phyloP scores from a whole-genome alignment of 768 basidiomycete genomes.

The Sistotremastrum niveocremeum region DNA sequence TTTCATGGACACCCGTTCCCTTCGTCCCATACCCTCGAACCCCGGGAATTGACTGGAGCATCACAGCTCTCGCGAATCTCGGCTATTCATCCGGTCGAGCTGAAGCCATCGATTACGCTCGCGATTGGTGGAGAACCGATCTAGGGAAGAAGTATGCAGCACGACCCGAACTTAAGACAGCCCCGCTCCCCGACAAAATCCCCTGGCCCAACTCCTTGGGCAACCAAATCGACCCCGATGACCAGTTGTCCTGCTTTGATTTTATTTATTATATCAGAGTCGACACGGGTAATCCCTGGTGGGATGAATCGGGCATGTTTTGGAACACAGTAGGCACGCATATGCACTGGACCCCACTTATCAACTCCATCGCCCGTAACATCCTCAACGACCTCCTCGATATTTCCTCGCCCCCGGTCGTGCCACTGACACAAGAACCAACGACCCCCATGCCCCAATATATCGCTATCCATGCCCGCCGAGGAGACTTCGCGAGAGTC shows the following conservation, averaged over 20 bases:
- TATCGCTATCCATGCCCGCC: conserved; percentile 1
- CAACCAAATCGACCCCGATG: conserved; percentile 8
- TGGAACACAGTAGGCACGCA: conserved; percentile 41
- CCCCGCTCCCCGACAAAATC: too few species aligned
- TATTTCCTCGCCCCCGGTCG: conserved; percentile 4
- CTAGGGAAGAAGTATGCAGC: too few species aligned
- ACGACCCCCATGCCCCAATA: conserved; percentile 23
- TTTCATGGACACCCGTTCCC: too few species aligned
- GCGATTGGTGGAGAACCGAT: too few species aligned
- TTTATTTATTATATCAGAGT: conserved; percentile 10
- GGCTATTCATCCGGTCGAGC: too few species aligned
- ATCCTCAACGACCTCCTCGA: conserved; percentile 34
- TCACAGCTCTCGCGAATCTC: too few species aligned
- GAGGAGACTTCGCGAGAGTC: conserved; percentile 34
- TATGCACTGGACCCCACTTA: conserved; percentile 32
- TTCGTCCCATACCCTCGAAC: too few species aligned
- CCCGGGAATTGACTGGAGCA: too few species aligned
- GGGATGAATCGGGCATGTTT: conserved; percentile 22
- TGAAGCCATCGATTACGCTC: too few species aligned
- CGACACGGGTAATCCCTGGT: too few species aligned
- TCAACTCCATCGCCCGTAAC: conserved; percentile 28
- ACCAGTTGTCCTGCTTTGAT: conserved; percentile 9
- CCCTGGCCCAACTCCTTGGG: not conserved
- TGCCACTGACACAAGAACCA: conserved; percentile 13
- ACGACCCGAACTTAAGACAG: too few species aligned